Evolutionary conservation across 2,329 filamentous ascomycete species (phyloP), one percentile per base, ranked within the genome.

Genomic region (Ascochyta lentis): DNA sequence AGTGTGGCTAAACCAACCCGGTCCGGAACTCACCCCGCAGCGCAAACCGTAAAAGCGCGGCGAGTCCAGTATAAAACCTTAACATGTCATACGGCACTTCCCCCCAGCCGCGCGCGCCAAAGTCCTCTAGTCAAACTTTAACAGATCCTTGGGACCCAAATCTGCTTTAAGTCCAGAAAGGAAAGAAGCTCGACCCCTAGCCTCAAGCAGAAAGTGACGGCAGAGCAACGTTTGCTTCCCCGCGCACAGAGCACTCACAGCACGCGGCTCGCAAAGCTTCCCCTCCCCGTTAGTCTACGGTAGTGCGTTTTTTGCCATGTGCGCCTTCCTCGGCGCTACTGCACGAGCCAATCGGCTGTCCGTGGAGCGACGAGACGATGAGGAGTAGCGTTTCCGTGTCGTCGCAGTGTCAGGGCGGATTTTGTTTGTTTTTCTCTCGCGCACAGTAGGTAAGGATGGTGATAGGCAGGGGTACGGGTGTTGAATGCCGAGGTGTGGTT

Each of bases 241-340:
- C 53, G 53, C 53, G 53, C 53, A 55, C 53, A 22, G 29, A 42
- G 29, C 45, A 45, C 34, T 9, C 27, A 12, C 9, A 9, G 3
- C 44, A 41, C 51, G 49, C 44, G 51, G 51, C 34, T 26, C 26
- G 16, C 16, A 37, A 19, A n/a, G 16, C 35, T 38, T 19, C 15
- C 35, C n/a, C n/a, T 19, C 15, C 35, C n/a, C n/a, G 35, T 19
- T 22, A 38, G 35, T 34, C 7, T 7, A n/a, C 31, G 7, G 15
- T 15, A 15, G 13, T n/a, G 31, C 19, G 15, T 19, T 19, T 6
- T 38, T 16, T 10, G 35, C 35, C 35, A 19, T 12, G 35, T 38
- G 35, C 6, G 16, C 16, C 35, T 38, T 13, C 31, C 19, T 38
- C 35, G 35, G 35, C 19, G 19, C 35, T 22, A 22, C 9, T 16